Base-by-base conservation (phyloP, 2,329 filamentous ascomycete genomes). In the Sarocladiaceae sp. region DNA sequence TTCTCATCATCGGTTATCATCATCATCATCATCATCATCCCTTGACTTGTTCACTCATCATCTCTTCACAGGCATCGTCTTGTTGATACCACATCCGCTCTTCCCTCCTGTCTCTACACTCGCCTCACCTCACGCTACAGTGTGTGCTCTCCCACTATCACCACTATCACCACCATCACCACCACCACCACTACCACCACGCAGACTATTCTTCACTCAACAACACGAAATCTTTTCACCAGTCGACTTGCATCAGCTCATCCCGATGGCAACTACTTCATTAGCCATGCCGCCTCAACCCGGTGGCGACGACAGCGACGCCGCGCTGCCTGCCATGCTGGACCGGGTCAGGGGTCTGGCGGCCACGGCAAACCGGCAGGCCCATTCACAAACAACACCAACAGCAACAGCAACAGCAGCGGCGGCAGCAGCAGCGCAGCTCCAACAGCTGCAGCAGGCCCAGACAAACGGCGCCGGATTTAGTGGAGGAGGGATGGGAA, bases 231-330 rank as follows among this genome's bases (percentile, higher is more conserved):
- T n/a, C n/a, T n/a, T n/a, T n/a, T n/a, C n/a, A n/a, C n/a, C n/a
- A n/a, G n/a, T n/a, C n/a, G n/a, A n/a, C n/a, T n/a, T n/a, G n/a
- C n/a, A n/a, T n/a, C n/a, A n/a, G n/a, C 4, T 39, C 34, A 3
- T 15, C 31, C 23, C 27, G 45, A 54, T 58, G 55, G 55, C 54
- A 33, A 53, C 55, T 37, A 48, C 55, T 18, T 54, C 55, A 44
- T 48, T 58, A 44, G 55, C 55, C 43, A 33, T 55, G 27, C 51
- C 50, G 20, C 50, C 55, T 29, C 48, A 50, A 21, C 49, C 54
- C 23, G 34, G 33, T 6, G 33, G 33, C 16, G 55, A 57, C 33
- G 55, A 58, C 33, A n/a, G n/a, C n/a, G 54, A 57, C 26, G 45
- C 49, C 31, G 33, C n/a, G n/a, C n/a, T 49, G 15, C 47, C 48